Base-by-base conservation (phyloP, 495 filamentous ascomycete species). In the Xylaria scruposa region DNA sequence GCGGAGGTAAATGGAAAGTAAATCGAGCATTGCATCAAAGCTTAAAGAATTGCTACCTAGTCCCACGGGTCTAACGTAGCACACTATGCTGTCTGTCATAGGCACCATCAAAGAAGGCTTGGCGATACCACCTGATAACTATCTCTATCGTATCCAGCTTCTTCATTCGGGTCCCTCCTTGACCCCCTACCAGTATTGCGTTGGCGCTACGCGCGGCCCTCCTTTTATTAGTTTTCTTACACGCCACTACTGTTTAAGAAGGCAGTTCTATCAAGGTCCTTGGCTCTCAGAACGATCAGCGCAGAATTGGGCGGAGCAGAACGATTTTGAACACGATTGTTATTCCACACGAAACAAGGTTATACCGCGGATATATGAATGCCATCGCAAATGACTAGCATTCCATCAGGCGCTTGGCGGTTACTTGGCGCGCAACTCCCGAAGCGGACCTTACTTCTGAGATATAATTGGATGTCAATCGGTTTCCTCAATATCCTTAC, bases 91-190 rank as follows among this genome's bases (percentile, higher is more conserved):
- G 24, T 33, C 42, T 6, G 42, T 31, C 29, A 44, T 61, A 63
- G 68, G 68, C 46, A 64, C 31, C 68, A 64, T 60, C 47, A 51
- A 46, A 54, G 21, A 40, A 42, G 59, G 68, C 68, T 70, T 70
- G 68, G 68, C 68, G 47, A 64, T 70, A 49, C 59, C 68, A 61
- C 59, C 59, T 19, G 15, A 21, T 63, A 40, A 36, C 66, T 59
- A 15, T 7, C 58, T 64, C 13, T 33, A 26, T 67, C n/a, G 3
- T 53, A 21, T 53, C 29, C 68, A 63, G 33, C 56, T 70, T 63
- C 59, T 56, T 19, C 31, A 70, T 70, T 64, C 21, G 68, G 68
- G 6, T 31, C 36, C 47, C 42, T 21, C 36, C 17, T 44, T 53
- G 62, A 33, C 17, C 46, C 46, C 60, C 10, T n/a, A 47, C 13